Evolutionary conservation across 768 basidiomycete genomes (phyloP).

Genomic region (Leccinellum albellum): DNA sequence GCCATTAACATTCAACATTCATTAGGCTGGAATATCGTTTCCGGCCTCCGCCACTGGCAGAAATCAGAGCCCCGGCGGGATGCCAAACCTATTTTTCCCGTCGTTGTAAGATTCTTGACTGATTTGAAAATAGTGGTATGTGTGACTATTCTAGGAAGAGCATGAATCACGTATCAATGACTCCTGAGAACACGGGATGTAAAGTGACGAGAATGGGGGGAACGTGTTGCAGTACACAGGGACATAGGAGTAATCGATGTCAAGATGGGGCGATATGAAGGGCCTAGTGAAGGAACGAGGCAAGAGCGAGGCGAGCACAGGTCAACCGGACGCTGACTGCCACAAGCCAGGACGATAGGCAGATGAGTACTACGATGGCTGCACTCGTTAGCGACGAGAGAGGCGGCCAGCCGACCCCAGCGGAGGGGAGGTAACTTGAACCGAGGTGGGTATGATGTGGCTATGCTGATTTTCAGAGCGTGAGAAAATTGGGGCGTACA

Average conservation of each 20-base stretch:
- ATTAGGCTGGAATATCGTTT: no score
- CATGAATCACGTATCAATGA: background rate
- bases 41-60: background rate
- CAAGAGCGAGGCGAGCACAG: slow-evolving; percentile 14
- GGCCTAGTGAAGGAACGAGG: slow-evolving; percentile 3
- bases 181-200: background rate
- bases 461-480: slow-evolving; percentile 26
- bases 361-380: background rate
- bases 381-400: background rate
- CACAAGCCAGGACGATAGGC: background rate
- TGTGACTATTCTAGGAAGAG: background rate
- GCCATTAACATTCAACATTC: no score
- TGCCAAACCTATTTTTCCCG: background rate
- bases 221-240: slow-evolving; percentile 8
- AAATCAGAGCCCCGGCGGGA: background rate
- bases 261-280: slow-evolving; percentile 12
- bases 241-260: background rate
- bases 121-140: background rate
- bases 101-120: background rate
- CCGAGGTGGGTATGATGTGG: slow-evolving; percentile 17
- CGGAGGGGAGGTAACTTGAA: background rate
- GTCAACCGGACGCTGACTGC: background rate
- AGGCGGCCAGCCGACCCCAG: background rate
- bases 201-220: slow-evolving; percentile 2
- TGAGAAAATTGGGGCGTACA: slow-evolving; percentile 31